Percentiles rank a stretch among this genome's conserved stretches.
Evolutionary conservation across 345 rosid genomes (phyloP).

Genomic region (Isatis tinctoria): DNA sequence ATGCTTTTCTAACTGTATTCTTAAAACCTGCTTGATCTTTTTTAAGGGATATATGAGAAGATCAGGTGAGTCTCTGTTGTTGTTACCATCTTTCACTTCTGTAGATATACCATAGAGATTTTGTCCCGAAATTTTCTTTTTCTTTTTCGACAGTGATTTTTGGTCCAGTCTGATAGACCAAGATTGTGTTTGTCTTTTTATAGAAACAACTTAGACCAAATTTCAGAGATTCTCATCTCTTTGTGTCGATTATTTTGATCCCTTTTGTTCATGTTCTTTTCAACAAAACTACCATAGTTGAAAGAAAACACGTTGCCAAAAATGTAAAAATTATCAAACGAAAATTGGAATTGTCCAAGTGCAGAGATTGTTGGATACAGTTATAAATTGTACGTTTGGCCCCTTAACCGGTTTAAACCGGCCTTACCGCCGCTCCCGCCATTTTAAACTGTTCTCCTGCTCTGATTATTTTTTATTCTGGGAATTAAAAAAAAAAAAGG

Average conservation of each 20-base stretch:
- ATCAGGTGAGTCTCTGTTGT: not conserved
- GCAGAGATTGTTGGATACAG: not conserved
- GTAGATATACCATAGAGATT: constrained; percentile 20
- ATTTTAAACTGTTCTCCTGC: not conserved
- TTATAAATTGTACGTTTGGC: not conserved
- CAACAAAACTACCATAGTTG: not conserved
- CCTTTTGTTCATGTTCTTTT: not conserved
- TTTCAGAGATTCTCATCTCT: not conserved
- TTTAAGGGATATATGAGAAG: not conserved
- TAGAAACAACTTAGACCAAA: not conserved
- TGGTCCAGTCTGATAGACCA: not conserved
- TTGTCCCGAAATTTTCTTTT: not conserved
- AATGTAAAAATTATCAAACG: not conserved
- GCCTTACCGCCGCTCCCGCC: constrained; percentile 22
- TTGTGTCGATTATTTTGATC: not conserved
- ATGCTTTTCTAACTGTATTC: not conserved
- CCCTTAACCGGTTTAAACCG: not conserved
- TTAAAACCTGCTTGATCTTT: constrained; percentile 1
- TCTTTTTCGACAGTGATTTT: not conserved
- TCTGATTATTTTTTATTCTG: not conserved
- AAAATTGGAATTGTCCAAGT: not conserved
- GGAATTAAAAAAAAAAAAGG: not conserved
- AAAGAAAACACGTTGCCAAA: not conserved
- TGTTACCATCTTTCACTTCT: not conserved
- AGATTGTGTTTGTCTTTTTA: not conserved